phyloP scores from a whole-genome alignment of 805 yeast species.

The Candida ipomoeae region DNA sequence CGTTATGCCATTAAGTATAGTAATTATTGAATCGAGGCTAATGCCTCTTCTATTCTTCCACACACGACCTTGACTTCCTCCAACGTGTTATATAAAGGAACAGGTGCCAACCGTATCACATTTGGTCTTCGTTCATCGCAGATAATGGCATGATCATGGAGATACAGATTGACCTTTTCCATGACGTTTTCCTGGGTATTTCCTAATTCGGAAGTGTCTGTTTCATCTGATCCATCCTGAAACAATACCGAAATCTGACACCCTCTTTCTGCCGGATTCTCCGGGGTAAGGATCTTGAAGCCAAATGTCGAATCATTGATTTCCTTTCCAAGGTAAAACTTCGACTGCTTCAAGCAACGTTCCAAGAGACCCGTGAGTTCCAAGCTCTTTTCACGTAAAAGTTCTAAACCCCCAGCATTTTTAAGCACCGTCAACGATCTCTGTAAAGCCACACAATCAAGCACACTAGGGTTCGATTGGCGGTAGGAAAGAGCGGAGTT shows the following conservation, averaged over 20 bases:
- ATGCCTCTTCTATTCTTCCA: conserved; percentile 39
- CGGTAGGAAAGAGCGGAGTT: conserved; percentile 83
- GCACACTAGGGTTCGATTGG: conserved; percentile 86
- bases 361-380: conserved; percentile 56
- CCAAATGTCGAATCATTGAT: conserved; percentile 26
- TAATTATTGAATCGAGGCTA: conserved; percentile 15
- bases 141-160: conserved; percentile 60
- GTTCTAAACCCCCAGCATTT: conserved; percentile 59
- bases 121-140: conserved; percentile 89
- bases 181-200: conserved; percentile 43
- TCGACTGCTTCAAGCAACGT: conserved; percentile 41
- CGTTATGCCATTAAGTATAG: not conserved
- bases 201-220: not conserved
- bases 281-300: conserved; percentile 75
- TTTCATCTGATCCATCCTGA: conserved; percentile 21
- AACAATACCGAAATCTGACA: conserved; percentile 79
- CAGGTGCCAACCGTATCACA: conserved; percentile 87
- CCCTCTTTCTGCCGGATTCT: conserved; percentile 55
- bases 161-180: conserved; percentile 51
- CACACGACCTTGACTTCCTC: conserved; percentile 53
- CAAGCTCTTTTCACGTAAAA: conserved; percentile 53
- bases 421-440: conserved; percentile 61
- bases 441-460: conserved; percentile 72
- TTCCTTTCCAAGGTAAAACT: conserved; percentile 38
- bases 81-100: conserved; percentile 77